A percentile compares a stretch with the other conserved stretches of the same genome.
Evolutionary conservation across 2,329 filamentous ascomycete species (phyloP).

Genomic region (Penicillium sp.): DNA sequence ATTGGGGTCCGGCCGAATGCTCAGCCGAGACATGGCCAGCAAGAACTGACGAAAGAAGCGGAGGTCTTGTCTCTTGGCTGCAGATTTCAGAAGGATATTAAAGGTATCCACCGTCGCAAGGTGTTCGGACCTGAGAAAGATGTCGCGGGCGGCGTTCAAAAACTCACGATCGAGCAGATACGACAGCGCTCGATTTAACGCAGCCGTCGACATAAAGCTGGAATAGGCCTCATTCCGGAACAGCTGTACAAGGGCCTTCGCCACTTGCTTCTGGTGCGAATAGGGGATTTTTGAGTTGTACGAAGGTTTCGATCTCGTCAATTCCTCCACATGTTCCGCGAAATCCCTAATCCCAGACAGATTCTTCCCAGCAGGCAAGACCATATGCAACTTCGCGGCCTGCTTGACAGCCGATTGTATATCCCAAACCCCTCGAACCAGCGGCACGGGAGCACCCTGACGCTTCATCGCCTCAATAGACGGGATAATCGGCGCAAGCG

Average conservation of each 20-base stretch:
- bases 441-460: constrained; percentile 18
- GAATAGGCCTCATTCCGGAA: constrained; percentile 28
- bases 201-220: constrained; percentile 32
- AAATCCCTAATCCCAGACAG: no score
- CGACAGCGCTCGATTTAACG: constrained; percentile 35
- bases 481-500: constrained; percentile 25
- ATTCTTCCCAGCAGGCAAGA: no score
- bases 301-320: no score
- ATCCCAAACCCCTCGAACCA: constrained; percentile 29
- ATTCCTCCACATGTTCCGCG: no score
- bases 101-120: constrained; percentile 35
- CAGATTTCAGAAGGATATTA: constrained; percentile 37
- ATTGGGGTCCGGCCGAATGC: constrained; percentile 32
- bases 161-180: no score
- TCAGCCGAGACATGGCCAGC: constrained; percentile 30
- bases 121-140: constrained; percentile 32
- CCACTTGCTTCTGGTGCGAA: constrained; percentile 13
- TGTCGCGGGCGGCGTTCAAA: constrained; percentile 23
- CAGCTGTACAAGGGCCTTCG: constrained; percentile 17
- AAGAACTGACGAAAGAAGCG: constrained; percentile 33
- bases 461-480: constrained; percentile 19
- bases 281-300: no score
- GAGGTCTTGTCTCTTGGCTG: constrained; percentile 33
- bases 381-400: no score
- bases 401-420: no score